These are phyloP conservation scores for Leucoagaricus sp. DNA, from an alignment of 1,284 basidiomycete species.

Conservation along the genomic window DNA sequence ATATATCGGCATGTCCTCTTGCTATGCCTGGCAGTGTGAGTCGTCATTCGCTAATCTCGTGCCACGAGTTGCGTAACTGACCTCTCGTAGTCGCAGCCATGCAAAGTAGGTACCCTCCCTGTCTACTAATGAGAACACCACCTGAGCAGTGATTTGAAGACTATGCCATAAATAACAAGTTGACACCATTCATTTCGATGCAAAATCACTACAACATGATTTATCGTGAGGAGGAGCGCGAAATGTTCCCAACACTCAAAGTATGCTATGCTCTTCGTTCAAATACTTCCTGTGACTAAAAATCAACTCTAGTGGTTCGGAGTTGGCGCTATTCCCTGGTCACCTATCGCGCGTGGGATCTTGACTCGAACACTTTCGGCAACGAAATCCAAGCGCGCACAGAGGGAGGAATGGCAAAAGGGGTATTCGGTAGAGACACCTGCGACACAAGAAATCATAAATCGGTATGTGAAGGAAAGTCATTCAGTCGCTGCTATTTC, in stretches of 20 bases:
- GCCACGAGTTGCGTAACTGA: background rate
- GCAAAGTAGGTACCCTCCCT: conserved; percentile 39
- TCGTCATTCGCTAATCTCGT: conserved; percentile 8
- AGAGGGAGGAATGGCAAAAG: background rate
- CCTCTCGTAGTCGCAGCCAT: conserved; percentile 43
- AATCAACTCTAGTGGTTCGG: conserved; percentile 31
- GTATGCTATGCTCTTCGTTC: conserved; percentile 22
- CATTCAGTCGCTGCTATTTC: background rate
- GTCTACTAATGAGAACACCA: background rate
- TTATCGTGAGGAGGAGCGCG: conserved; percentile 68
- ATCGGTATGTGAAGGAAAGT: background rate
- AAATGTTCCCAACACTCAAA: conserved; percentile 65
- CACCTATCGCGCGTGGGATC: conserved; percentile 50
- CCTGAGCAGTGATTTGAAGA: conserved; percentile 27
- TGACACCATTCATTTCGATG: conserved; percentile 72
- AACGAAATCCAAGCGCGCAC: background rate
- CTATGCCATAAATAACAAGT: conserved; percentile 51
- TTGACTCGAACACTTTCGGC: conserved; percentile 39
- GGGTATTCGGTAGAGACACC: background rate
- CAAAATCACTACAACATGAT: conserved; percentile 62
- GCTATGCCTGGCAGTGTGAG: conserved; percentile 49
- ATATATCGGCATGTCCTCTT: conserved; percentile 68
- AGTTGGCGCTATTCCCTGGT: conserved; percentile 51
- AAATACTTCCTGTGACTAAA: background rate
- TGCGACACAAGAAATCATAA: conserved; percentile 10